Evolutionary conservation across 495 filamentous ascomycete species (phyloP).

Genomic region (Penicillium malachiteum): DNA sequence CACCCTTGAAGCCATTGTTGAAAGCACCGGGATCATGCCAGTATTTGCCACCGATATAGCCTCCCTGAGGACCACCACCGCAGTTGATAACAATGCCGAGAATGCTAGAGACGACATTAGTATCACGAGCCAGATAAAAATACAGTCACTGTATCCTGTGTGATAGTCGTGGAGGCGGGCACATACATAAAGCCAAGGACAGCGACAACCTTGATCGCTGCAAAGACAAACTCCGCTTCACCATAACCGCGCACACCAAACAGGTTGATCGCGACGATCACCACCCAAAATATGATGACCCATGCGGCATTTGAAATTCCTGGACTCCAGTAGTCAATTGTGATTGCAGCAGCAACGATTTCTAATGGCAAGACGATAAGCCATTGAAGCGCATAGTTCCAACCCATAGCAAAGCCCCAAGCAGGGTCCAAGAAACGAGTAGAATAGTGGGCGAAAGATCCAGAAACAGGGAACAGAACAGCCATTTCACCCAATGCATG

Average conservation of each 20-base stretch:
- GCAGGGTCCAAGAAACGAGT: slow-evolving; percentile 91
- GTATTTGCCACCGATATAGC: slow-evolving; percentile 80
- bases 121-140: background rate
- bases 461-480: slow-evolving; percentile 85
- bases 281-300: slow-evolving; percentile 76
- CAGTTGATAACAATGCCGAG: slow-evolving; percentile 77
- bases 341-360: slow-evolving; percentile 86
- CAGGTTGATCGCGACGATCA: slow-evolving; percentile 78
- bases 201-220: slow-evolving; percentile 80
- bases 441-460: slow-evolving; percentile 90
- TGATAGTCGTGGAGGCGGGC: background rate
- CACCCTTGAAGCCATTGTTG: slow-evolving; percentile 87
- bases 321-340: slow-evolving; percentile 79
- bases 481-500: slow-evolving; percentile 92
- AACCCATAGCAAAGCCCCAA: slow-evolving; percentile 98
- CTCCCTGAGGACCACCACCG: slow-evolving; percentile 71
- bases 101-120: slow-evolving; percentile 49
- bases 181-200: slow-evolving; percentile 86
- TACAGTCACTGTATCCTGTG: background rate
- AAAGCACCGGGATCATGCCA: slow-evolving; percentile 89
- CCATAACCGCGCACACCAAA: slow-evolving; percentile 87
- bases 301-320: slow-evolving; percentile 70
- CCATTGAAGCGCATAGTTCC: slow-evolving; percentile 98
- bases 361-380: slow-evolving; percentile 84
- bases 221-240: slow-evolving; percentile 88